phyloP scores from a whole-genome alignment of 2,329 filamentous ascomycete genomes.

The Xylaria sp. region DNA sequence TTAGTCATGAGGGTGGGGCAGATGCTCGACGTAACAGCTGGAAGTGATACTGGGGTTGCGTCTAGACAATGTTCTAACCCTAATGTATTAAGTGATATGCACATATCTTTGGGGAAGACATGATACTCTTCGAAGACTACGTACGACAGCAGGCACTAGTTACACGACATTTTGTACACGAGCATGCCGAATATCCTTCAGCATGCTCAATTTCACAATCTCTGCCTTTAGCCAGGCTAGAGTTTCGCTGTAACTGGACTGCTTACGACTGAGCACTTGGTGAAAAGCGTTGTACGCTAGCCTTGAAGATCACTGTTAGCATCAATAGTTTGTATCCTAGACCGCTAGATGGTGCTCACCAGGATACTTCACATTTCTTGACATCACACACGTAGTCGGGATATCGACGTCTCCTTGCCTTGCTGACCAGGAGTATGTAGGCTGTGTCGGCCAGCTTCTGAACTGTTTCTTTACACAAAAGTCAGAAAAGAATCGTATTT shows the following conservation, averaged over 20 bases:
- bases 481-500: neutral
- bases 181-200: conserved; percentile 49
- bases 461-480: conserved; percentile 65
- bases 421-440: conserved; percentile 70
- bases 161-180: conserved; percentile 39
- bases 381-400: conserved; percentile 69
- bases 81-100: neutral
- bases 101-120: too few relatives aligned
- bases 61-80: neutral
- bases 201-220: conserved; percentile 53
- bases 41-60: neutral
- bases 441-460: conserved; percentile 73
- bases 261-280: conserved; percentile 74
- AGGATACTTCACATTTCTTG: conserved; percentile 67
- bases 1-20: neutral
- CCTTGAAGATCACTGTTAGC: conserved; percentile 55
- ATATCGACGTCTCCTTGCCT: conserved; percentile 57
- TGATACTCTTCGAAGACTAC: too few relatives aligned
- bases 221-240: conserved; percentile 74
- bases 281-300: conserved; percentile 77
- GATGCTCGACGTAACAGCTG: neutral
- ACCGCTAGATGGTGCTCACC: conserved; percentile 59
- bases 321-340: neutral
- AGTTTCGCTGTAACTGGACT: conserved; percentile 73
- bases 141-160: neutral